Evolutionary conservation across 2,329 filamentous ascomycete genomes (phyloP).

Genomic region (Pleurostoma richardsiae): DNA sequence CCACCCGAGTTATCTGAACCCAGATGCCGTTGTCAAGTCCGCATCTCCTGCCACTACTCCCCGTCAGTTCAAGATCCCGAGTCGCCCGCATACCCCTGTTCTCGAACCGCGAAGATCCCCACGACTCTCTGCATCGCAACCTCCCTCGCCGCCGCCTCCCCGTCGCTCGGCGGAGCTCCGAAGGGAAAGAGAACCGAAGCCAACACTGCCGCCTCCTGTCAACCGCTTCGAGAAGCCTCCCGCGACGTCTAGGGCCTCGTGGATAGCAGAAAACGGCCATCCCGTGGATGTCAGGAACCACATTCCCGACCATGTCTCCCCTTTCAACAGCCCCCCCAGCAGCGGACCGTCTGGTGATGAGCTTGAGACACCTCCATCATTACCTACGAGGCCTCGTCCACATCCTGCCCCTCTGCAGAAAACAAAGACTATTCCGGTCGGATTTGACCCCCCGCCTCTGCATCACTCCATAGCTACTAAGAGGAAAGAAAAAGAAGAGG

Average conservation of each 20-base stretch:
- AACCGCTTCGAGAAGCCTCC: conserved; percentile 70
- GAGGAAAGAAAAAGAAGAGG: conserved; percentile 38
- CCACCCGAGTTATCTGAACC: conserved; percentile 39
- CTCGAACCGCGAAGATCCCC: conserved; percentile 44
- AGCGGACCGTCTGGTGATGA: conserved; percentile 53
- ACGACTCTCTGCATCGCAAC: conserved; percentile 38
- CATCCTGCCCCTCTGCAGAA: conserved; percentile 18
- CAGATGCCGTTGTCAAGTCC: conserved; percentile 35
- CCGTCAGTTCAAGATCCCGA: conserved; percentile 48
- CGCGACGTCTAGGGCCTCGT: conserved; percentile 23
- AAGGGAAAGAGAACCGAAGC: conserved; percentile 39
- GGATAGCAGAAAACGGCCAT: conserved; percentile 14
- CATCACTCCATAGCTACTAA: conserved; percentile 42
- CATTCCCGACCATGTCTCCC: conserved; percentile 54
- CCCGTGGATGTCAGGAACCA: conserved; percentile 26
- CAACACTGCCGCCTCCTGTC: conserved; percentile 62
- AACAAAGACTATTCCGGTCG: conserved; percentile 23
- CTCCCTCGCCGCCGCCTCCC: conserved; percentile 60
- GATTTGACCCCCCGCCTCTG: conserved; percentile 47
- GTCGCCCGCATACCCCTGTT: conserved; percentile 48
- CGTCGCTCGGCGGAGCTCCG: conserved; percentile 56
- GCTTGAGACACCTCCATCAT: conserved; percentile 43
- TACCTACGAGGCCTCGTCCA: conserved; percentile 47
- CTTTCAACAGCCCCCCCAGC: conserved; percentile 81
- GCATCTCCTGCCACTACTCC: conserved; percentile 34